Evolutionary conservation across 2,329 filamentous ascomycete species (phyloP), one percentile per base, ranked within the genome.

Genomic region (Periconia sp.): DNA sequence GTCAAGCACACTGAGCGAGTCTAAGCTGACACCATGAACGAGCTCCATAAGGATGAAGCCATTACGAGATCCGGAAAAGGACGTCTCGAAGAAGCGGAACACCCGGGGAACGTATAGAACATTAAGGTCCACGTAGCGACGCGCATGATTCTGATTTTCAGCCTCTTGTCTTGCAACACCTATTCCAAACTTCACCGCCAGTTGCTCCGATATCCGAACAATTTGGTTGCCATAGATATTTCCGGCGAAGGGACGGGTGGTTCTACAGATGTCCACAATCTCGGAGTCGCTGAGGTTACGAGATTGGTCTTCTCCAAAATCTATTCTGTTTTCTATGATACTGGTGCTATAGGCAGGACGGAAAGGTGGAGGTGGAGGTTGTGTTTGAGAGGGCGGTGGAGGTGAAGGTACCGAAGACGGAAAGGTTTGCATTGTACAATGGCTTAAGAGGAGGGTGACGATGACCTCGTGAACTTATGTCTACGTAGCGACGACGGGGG

Each of bases 41-140:
- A 37, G 34, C 41, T 49, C 46, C 31, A 46, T 49, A 21, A 49
- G 17, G 19, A 49, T 12, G 33, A 29, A 49, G 2, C 46, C 41
- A 15, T 40, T 23, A 9, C 17, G 21, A 26, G 12, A 39, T 21
- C 18, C 13, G 13, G 6, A 18, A 3, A 21, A 24, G 11, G 11
- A 1, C 21, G 19, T 31, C 36, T 19, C 21, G 9, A 40, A 41
- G 37, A 40, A 49, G 11, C 18, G 32, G 31, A 41, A 35, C 7
- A 44, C 35, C 11, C 22, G 10, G 28, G 36, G 42, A 13, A 45
- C 19, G 22, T 45, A 45, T 11, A 45, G 15, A 4, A 35, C 24
- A 7, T 25, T 30, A 21, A 9, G 32, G 32, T 44, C 41, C n/a
- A 44, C 41, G 15, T 25, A 19, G 11, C 17, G 9, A 23, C 28